Base-by-base conservation (phyloP, 2,329 filamentous ascomycete genomes). In the Colletotrichum chlorophyti region DNA sequence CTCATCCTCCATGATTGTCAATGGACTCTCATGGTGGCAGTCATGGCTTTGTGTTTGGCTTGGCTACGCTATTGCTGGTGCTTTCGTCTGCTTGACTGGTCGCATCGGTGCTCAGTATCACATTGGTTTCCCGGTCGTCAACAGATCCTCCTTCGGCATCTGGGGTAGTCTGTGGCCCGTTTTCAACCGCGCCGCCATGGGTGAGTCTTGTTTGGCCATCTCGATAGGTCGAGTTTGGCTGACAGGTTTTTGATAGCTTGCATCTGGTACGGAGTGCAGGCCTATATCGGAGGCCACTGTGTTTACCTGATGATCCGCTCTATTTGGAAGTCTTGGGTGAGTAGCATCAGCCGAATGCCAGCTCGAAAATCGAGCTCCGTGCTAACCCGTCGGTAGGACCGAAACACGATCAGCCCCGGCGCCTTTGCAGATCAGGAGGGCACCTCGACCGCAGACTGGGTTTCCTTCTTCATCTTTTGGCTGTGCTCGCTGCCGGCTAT, bases 131-230 rank as follows among this genome's bases (percentile, higher is more conserved):
- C 92, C 93, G 1, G 91, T 97, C 31, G 87, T 90, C 27, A 84
- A 83, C 64, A 82, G 93, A 53, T 81, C 91, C 0, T 91, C 88
- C 0, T 97, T 96, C 66, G 93, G 93, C 12, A 90, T 96, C 53
- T 97, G 91, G 90, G 93, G 93, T 1, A 88, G 87, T 24, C 74
- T 96, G 48, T 96, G 93, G 93, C 92, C 93, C 0, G 87, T 96
- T 0, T 88, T 96, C 65, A 96, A 96, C 69, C 85, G 93, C 37
- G 90, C 91, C n/a, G 91, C 86, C 6, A 93, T 96, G 83, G 82
- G 77, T 79, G 68, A 68, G 76, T 67, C 32, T n/a, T n/a, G n/a
- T n/a, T n/a, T 21, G 4, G 4, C 21, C 8, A 12, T 10, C 17
- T 12, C 21, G 4, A 14, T 5, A 23, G 7, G 6, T 23, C 14